These are phyloP conservation scores for Aspergillus costaricaensis DNA, from an alignment of 2,329 filamentous ascomycete genomes.

Conservation along the genomic window DNA sequence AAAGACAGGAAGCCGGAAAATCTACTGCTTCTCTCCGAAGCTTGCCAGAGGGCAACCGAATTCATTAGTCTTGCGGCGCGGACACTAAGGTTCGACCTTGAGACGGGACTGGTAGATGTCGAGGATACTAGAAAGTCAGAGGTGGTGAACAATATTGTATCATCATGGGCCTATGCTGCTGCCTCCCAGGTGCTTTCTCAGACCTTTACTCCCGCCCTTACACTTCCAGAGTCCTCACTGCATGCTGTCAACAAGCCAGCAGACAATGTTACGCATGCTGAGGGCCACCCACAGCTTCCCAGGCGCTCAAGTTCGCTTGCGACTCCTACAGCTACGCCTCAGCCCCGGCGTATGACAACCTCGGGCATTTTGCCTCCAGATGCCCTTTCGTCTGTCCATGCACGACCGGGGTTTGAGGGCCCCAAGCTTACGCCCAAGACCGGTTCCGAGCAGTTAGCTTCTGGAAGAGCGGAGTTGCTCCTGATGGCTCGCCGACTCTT, in stretches of 20 bases:
- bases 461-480: constrained; percentile 78
- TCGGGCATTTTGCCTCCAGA: constrained; percentile 34
- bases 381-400: constrained; percentile 36
- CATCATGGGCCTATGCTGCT: constrained; percentile 49
- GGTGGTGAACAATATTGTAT: constrained; percentile 50
- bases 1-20: constrained; percentile 68
- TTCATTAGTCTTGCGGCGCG: constrained; percentile 81
- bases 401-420: constrained; percentile 47
- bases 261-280: constrained; percentile 23
- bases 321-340: constrained; percentile 15
- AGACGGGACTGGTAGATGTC: constrained; percentile 58
- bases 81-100: constrained; percentile 76
- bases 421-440: constrained; percentile 41
- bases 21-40: constrained; percentile 76
- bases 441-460: constrained; percentile 79
- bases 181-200: constrained; percentile 47
- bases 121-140: constrained; percentile 34
- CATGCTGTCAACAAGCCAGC: constrained; percentile 29
- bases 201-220: constrained; percentile 40
- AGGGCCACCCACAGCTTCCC: constrained; percentile 34
- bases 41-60: constrained; percentile 77
- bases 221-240: constrained; percentile 40
- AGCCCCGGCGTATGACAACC: constrained; percentile 28
- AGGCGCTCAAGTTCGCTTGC: constrained; percentile 44
- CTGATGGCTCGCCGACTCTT: constrained; percentile 77